Evolutionary conservation across 768 basidiomycete species (phyloP).

Genomic region (Amanita jacksonii): DNA sequence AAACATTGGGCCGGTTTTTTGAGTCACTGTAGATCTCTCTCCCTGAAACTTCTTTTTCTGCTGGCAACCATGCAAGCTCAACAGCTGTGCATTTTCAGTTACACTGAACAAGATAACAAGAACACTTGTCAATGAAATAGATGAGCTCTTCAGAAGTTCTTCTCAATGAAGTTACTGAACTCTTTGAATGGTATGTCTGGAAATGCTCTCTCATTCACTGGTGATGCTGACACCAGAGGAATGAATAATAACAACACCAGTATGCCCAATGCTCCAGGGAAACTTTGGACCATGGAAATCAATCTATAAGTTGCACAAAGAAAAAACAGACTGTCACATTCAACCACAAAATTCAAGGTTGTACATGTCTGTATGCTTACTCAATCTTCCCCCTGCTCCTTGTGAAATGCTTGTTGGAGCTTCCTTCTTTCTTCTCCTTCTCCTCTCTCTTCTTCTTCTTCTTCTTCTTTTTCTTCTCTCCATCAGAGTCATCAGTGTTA

Average conservation of each 20-base stretch:
- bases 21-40: too few relatives aligned
- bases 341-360: too few relatives aligned
- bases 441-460: neutral
- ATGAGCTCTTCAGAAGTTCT: constrained; percentile 11
- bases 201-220: constrained; percentile 9
- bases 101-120: constrained; percentile 13
- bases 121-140: constrained; percentile 12
- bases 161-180: constrained; percentile 11
- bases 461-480: too few relatives aligned
- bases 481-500: too few relatives aligned
- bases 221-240: neutral
- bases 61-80: constrained; percentile 13
- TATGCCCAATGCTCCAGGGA: neutral
- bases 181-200: too few relatives aligned
- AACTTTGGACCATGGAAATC: neutral
- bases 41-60: neutral
- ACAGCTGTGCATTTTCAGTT: constrained; percentile 12
- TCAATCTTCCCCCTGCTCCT: too few relatives aligned
- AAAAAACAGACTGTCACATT: neutral
- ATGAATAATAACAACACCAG: neutral
- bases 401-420: too few relatives aligned
- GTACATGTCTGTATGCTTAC: too few relatives aligned
- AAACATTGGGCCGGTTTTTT: too few relatives aligned
- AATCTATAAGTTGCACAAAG: neutral
- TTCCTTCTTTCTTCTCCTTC: too few relatives aligned